Conservation (phyloP, 805 yeast genomes). For the Metschnikowia rubicola region DNA sequence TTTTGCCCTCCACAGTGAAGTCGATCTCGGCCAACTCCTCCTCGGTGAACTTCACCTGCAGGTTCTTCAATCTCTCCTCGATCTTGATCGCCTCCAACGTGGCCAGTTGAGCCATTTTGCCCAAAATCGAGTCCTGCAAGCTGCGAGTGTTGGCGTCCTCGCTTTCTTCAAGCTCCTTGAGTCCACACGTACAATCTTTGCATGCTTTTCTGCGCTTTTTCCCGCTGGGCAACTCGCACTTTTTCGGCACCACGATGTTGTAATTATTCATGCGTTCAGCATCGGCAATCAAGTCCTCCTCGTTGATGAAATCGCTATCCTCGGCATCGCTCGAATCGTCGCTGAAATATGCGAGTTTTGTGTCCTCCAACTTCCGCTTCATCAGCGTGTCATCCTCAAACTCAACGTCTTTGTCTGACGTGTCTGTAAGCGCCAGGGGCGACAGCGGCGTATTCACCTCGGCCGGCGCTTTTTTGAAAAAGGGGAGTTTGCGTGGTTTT, state of each 20-base stretch:
- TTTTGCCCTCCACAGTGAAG: slow-evolving; percentile 93
- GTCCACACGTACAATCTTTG: slow-evolving; percentile 97
- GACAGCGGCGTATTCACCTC: slow-evolving; percentile 1
- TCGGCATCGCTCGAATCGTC: slow-evolving; percentile 49
- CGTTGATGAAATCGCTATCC: slow-evolving; percentile 54
- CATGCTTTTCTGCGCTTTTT: slow-evolving; percentile 86
- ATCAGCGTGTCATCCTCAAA: slow-evolving; percentile 38
- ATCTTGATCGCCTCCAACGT: slow-evolving; percentile 51
- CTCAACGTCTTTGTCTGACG: slow-evolving; percentile 40
- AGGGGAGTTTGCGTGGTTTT: slow-evolving; percentile 17
- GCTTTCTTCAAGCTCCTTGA: slow-evolving; percentile 79
- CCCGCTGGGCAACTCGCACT: slow-evolving; percentile 51
- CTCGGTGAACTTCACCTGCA: slow-evolving; percentile 47
- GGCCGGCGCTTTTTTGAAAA: slow-evolving; percentile 16
- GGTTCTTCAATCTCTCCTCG: slow-evolving; percentile 43
- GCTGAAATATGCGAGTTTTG: slow-evolving; percentile 55
- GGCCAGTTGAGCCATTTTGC: slow-evolving; percentile 49
- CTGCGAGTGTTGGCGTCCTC: slow-evolving; percentile 46
- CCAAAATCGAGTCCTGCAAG: slow-evolving; percentile 44
- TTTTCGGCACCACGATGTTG: slow-evolving; percentile 54
- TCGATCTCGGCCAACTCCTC: slow-evolving; percentile 87
- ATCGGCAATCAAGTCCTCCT: slow-evolving; percentile 36
- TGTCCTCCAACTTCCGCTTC: slow-evolving; percentile 42
- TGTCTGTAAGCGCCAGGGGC: slow-evolving; percentile 40
- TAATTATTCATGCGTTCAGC: slow-evolving; percentile 18